Percentiles rank a stretch among this genome's conserved stretches.
These are phyloP conservation scores for Blepharisma stoltei DNA, from an alignment of 73 alveolate genomes.

Conservation along the genomic window DNA sequence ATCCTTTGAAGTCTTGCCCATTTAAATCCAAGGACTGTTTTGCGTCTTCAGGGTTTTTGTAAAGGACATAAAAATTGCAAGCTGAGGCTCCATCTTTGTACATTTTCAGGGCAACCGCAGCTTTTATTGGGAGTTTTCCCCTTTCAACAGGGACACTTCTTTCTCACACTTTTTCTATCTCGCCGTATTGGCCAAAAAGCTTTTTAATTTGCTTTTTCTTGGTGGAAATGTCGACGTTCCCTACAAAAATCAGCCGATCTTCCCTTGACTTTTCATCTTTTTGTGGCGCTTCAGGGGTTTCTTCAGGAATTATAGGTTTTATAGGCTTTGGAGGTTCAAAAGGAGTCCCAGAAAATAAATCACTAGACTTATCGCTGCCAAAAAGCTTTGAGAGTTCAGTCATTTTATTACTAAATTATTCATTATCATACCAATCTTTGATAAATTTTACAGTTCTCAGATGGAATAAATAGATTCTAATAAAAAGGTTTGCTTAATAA, in stretches of 20 bases:
- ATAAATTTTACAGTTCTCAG: no score
- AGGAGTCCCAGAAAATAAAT: slow-evolving; percentile 23
- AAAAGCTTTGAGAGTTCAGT: not conserved
- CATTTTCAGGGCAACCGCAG: slow-evolving; percentile 49
- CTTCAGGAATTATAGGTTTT: not conserved
- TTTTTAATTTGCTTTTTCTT: slow-evolving; percentile 44
- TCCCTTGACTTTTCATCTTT: slow-evolving; percentile 41
- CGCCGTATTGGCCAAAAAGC: slow-evolving; percentile 58
- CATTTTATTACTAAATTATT: not conserved
- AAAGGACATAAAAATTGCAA: slow-evolving; percentile 73
- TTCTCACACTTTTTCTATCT: slow-evolving; percentile 73
- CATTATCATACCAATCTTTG: no score
- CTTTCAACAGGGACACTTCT: slow-evolving; percentile 60
- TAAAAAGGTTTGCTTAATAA: no score
- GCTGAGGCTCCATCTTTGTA: slow-evolving; percentile 43
- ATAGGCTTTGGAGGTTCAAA: not conserved
- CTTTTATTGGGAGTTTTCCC: slow-evolving; percentile 49
- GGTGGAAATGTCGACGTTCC: slow-evolving; percentile 58
- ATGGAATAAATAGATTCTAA: no score
- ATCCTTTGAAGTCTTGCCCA: slow-evolving; percentile 53
- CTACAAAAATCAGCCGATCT: slow-evolving; percentile 72
- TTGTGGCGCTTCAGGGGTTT: not conserved
- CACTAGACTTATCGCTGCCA: not conserved
- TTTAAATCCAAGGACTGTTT: slow-evolving; percentile 55
- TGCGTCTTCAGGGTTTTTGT: slow-evolving; percentile 43